These are phyloP conservation scores for Plasmodium fragile DNA, from an alignment of 169 alveolate genomes.

Conservation along the genomic window DNA sequence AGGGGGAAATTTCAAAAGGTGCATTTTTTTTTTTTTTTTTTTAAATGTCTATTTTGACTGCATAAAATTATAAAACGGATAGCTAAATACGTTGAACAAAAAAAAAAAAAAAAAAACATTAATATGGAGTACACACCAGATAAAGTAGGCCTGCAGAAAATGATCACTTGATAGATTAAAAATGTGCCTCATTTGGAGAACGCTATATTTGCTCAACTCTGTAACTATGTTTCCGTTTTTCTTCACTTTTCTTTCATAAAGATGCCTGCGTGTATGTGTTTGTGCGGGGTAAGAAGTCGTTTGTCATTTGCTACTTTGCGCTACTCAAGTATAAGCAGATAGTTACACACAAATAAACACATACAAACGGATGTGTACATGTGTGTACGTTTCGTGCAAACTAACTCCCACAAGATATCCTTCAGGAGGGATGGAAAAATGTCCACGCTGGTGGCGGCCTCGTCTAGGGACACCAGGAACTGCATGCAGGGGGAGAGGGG, in stretches of 20 bases:
- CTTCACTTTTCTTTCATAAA: conserved; percentile 65
- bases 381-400: neutral
- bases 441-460: conserved; percentile 65
- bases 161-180: conserved; percentile 70
- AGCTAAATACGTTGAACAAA: neutral
- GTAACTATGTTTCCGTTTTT: conserved; percentile 46
- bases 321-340: neutral
- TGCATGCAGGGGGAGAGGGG: neutral
- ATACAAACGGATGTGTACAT: neutral
- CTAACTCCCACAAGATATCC: conserved; percentile 73
- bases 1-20: neutral
- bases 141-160: conserved; percentile 67
- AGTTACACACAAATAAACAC: neutral
- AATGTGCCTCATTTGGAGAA: conserved; percentile 72
- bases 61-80: neutral
- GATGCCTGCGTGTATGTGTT: conserved; percentile 31
- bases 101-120: neutral
- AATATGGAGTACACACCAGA: conserved; percentile 22
- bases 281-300: neutral
- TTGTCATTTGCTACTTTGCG: neutral
- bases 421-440: conserved; percentile 53
- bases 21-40: neutral
- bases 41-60: neutral
- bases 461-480: conserved; percentile 63
- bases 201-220: conserved; percentile 68